A percentile compares a stretch with the other conserved stretches of the same genome.
Evolutionary conservation across 805 yeast species (phyloP).

Genomic region (Metschnikowia noctiluminum): DNA sequence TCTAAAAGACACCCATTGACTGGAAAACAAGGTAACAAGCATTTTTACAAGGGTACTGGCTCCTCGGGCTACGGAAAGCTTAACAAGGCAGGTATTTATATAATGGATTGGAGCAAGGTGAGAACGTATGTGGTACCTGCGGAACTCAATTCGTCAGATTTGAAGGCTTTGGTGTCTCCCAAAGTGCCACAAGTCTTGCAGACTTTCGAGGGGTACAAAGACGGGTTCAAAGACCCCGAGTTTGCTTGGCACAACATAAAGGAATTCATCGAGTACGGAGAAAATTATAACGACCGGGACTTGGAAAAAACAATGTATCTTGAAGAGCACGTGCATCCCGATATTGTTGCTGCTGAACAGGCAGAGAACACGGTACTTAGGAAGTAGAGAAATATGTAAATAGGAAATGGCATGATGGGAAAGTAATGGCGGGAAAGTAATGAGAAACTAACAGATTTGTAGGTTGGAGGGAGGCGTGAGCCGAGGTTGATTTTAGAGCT

Average conservation of each 20-base stretch:
- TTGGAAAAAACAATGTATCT: constrained; percentile 32
- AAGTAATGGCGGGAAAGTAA: too few species aligned
- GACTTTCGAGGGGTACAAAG: constrained; percentile 61
- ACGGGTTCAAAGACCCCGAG: constrained; percentile 72
- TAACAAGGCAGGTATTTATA: constrained; percentile 70
- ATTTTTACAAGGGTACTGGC: constrained; percentile 93
- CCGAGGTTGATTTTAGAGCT: too few species aligned
- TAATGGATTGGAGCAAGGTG: constrained; percentile 79
- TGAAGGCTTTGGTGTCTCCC: constrained; percentile 77
- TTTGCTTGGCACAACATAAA: constrained; percentile 68
- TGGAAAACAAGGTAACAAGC: constrained; percentile 92
- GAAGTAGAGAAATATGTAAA: constrained; percentile 5
- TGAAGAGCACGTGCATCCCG: constrained; percentile 36
- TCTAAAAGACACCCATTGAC: constrained; percentile 80
- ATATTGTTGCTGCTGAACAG: constrained; percentile 13
- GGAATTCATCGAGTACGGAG: constrained; percentile 77
- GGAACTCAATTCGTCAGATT: constrained; percentile 30
- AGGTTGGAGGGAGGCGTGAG: too few species aligned
- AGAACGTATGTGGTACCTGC: constrained; percentile 86
- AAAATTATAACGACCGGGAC: constrained; percentile 38
- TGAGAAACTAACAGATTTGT: too few species aligned
- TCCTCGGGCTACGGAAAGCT: constrained; percentile 88
- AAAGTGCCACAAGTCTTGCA: constrained; percentile 69
- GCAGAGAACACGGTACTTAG: constrained; percentile 11
- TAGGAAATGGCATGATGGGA: too few species aligned